These are phyloP conservation scores for Scheffersomyces stipitis DNA, from an alignment of 805 yeast genomes.

Conservation along the genomic window DNA sequence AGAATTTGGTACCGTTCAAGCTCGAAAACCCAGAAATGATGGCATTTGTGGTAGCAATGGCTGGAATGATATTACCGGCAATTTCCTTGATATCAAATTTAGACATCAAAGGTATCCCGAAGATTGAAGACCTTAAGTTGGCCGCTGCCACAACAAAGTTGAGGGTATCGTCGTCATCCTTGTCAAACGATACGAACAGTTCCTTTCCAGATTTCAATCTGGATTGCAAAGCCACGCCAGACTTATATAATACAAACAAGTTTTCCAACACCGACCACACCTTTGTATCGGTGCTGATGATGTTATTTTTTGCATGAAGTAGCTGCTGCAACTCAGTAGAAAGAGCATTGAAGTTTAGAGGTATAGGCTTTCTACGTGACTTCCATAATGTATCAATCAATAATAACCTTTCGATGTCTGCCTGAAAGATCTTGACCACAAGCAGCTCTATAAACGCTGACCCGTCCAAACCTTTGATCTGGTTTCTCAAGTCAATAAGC, in stretches of 20 bases:
- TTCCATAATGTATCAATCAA: conserved; percentile 78
- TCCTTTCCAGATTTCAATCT: conserved; percentile 42
- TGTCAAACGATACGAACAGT: conserved; percentile 67
- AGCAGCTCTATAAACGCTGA: conserved; percentile 38
- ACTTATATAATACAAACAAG: conserved; percentile 52
- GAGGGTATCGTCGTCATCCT: conserved; percentile 91
- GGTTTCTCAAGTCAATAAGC: conserved; percentile 37
- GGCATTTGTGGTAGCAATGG: conserved; percentile 97
- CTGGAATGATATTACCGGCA: conserved; percentile 98
- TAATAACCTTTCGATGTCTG: conserved; percentile 77
- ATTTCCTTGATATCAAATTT: conserved; percentile 89
- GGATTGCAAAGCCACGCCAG: conserved; percentile 49
- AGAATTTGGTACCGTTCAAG: conserved; percentile 63
- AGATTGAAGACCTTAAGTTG: conserved; percentile 69
- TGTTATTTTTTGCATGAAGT: conserved; percentile 4
- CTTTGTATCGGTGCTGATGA: conserved; percentile 37
- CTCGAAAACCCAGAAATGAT: conserved; percentile 89
- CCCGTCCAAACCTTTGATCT: conserved; percentile 23
- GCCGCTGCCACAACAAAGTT: conserved; percentile 86
- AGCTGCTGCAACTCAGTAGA: conserved; percentile 15
- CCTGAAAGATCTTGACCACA: conserved; percentile 58
- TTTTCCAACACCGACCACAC: conserved; percentile 67
- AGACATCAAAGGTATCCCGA: conserved; percentile 67
- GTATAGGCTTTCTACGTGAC: conserved; percentile 64
- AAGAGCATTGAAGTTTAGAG: conserved; percentile 43